Evolutionary conservation across 345 rosid species (phyloP).

Genomic region (Ricinus communis): DNA sequence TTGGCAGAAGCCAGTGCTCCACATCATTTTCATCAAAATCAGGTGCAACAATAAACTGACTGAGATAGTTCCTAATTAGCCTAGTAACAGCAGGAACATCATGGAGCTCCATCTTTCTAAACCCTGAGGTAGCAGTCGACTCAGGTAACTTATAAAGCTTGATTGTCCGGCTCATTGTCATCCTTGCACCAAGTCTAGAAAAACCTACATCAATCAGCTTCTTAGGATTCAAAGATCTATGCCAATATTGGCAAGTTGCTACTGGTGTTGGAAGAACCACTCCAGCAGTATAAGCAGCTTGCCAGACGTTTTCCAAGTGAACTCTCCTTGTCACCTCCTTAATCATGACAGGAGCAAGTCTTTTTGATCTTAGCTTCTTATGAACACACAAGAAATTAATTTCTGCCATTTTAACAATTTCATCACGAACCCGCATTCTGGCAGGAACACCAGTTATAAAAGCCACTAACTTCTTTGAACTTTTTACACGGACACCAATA

Average conservation of each 20-base stretch:
- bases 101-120: constrained; percentile 74
- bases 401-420: constrained; percentile 81
- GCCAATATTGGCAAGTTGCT: constrained; percentile 88
- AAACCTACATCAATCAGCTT: constrained; percentile 93
- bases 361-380: constrained; percentile 87
- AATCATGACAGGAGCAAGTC: constrained; percentile 92
- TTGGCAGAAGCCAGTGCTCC: constrained; percentile 87
- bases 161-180: constrained; percentile 92
- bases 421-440: constrained; percentile 66
- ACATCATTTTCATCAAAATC: constrained; percentile 81
- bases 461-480: constrained; percentile 77
- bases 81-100: constrained; percentile 87
- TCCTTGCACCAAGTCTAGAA: constrained; percentile 77
- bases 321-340: constrained; percentile 92
- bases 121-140: constrained; percentile 66
- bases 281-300: constrained; percentile 92
- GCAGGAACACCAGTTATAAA: constrained; percentile 88
- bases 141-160: constrained; percentile 79
- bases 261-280: constrained; percentile 83
- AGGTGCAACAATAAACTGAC: constrained; percentile 70
- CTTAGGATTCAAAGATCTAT: constrained; percentile 88
- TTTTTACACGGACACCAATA: constrained; percentile 78
- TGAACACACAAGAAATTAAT: constrained; percentile 91
- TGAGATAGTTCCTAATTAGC: constrained; percentile 61
- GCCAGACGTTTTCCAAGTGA: constrained; percentile 89